phyloP scores from a whole-genome alignment of 2,329 filamentous ascomycete species.

The Chalara sp. region DNA sequence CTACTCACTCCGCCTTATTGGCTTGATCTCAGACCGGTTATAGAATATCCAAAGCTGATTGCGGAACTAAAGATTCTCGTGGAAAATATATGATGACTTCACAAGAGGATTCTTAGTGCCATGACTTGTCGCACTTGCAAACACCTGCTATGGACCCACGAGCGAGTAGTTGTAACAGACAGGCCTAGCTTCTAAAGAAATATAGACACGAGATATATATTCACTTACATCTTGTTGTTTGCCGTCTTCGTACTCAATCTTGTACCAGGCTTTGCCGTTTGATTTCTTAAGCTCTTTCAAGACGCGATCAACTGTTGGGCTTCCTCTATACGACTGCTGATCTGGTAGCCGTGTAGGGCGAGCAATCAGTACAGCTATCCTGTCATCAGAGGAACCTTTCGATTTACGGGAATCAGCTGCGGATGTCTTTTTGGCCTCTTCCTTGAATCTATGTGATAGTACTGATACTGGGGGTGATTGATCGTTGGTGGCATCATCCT shows the following conservation, averaged over 20 bases:
- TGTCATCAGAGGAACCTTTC: conserved; percentile 5
- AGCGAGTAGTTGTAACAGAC: no score
- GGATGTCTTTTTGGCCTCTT: conserved; percentile 8
- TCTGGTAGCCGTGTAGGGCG: conserved; percentile 21
- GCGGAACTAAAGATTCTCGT: no score
- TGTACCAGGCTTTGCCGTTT: conserved; percentile 18
- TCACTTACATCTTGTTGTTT: conserved; percentile 23
- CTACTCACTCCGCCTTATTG: no score
- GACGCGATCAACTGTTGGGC: conserved; percentile 24
- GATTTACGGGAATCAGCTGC: background rate
- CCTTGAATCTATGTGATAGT: conserved; percentile 19
- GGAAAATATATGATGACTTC: no score
- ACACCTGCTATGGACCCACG: no score
- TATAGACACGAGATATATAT: no score
- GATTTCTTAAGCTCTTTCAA: conserved; percentile 16
- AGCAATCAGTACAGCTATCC: conserved; percentile 20
- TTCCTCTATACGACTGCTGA: conserved; percentile 20
- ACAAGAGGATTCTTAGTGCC: no score
- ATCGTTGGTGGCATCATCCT: conserved; percentile 2
- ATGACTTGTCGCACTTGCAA: no score
- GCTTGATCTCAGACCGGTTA: no score
- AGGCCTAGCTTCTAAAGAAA: no score
- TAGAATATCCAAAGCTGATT: no score
- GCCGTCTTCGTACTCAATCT: conserved; percentile 27
- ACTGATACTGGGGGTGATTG: conserved; percentile 12